Conservation (phyloP, 176 grass and related monocot genomes). For the Alopecurus myosuroides region DNA sequence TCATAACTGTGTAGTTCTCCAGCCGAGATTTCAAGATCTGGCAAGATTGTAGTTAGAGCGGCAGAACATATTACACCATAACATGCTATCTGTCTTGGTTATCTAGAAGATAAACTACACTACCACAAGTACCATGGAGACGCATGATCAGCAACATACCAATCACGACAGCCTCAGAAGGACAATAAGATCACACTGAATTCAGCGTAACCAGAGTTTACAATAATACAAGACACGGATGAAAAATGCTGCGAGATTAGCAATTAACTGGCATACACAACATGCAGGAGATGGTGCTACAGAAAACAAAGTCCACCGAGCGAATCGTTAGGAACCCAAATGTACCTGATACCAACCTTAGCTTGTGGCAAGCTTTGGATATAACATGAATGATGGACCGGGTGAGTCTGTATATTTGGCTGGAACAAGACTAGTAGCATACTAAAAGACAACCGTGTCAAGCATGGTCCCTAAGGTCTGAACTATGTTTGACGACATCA, state of each 20-base stretch:
- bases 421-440: neutral
- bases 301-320: neutral
- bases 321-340: constrained; percentile 8
- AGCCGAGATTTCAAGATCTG: neutral
- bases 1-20: neutral
- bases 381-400: constrained; percentile 6
- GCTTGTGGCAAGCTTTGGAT: neutral
- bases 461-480: constrained; percentile 98
- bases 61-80: neutral
- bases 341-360: neutral
- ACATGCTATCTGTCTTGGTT: neutral
- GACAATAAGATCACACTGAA: no score
- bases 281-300: neutral
- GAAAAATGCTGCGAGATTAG: neutral
- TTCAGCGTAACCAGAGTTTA: neutral
- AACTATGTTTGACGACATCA: constrained; percentile 99
- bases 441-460: constrained; percentile 88
- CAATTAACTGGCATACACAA: neutral
- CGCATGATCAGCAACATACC: neutral
- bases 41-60: neutral
- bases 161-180: neutral
- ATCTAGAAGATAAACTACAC: neutral
- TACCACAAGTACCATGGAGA: neutral
- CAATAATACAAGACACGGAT: neutral
- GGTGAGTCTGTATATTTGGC: neutral